These are phyloP conservation scores for Cornus kousa DNA, from an alignment of 148 eudicot species.

Conservation along the genomic window DNA sequence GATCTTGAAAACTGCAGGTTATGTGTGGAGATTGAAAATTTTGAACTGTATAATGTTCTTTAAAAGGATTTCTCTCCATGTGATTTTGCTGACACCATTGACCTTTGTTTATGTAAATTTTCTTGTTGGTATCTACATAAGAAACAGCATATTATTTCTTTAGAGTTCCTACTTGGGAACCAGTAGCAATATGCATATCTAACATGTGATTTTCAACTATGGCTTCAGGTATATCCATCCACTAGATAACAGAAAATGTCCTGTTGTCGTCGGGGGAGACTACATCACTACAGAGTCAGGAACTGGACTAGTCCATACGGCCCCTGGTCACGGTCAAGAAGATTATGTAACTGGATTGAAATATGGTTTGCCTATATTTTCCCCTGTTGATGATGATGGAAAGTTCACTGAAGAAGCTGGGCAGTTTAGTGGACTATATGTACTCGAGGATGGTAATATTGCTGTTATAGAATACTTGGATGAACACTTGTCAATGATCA, in stretches of 20 bases:
- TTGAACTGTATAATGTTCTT: not conserved
- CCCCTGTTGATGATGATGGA: slow-evolving; percentile 98
- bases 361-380: slow-evolving; percentile 72
- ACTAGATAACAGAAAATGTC: slow-evolving; percentile 71
- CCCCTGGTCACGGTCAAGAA: slow-evolving; percentile 99
- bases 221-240: slow-evolving; percentile 77
- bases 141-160: not conserved
- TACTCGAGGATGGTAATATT: slow-evolving; percentile 79
- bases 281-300: slow-evolving; percentile 99
- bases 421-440: slow-evolving; percentile 76
- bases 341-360: slow-evolving; percentile 93
- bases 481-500: slow-evolving; percentile 58
- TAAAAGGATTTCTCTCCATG: not conserved
- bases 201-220: not conserved
- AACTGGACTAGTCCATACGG: slow-evolving; percentile 98
- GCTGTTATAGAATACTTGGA: slow-evolving; percentile 84
- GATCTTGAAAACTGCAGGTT: slow-evolving; percentile 82
- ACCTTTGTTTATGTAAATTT: not conserved
- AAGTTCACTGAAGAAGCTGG: slow-evolving; percentile 94
- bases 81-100: not conserved
- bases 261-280: slow-evolving; percentile 91
- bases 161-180: not conserved
- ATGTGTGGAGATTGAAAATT: not conserved
- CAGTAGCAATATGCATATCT: not conserved
- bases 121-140: not conserved